phyloP scores from a whole-genome alignment of 306 rosid genomes.

The Prosopis cineraria region DNA sequence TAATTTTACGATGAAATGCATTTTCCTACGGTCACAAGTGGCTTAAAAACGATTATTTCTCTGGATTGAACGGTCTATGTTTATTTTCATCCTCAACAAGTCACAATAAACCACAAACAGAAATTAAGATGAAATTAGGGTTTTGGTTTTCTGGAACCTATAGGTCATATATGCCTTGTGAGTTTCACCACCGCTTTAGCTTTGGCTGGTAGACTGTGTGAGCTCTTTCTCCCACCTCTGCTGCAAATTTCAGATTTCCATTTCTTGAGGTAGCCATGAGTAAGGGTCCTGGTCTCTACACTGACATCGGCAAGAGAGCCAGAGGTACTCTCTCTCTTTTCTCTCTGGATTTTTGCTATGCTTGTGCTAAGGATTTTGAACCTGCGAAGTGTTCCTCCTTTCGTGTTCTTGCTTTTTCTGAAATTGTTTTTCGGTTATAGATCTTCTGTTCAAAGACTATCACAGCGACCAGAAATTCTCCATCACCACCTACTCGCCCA shows the following conservation, averaged over 20 bases:
- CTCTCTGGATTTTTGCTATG: not conserved
- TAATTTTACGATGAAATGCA: too few relatives aligned
- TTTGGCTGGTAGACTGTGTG: not conserved
- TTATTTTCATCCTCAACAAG: not conserved
- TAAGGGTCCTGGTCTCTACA: constrained; percentile 95
- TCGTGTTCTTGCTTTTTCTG: not conserved
- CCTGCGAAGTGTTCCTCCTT: not conserved
- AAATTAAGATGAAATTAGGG: constrained; percentile 46
- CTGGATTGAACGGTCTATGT: constrained; percentile 41
- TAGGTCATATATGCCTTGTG: not conserved
- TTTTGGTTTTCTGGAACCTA: too few relatives aligned
- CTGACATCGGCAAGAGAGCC: constrained; percentile 87
- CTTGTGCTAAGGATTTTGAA: not conserved
- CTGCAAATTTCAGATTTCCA: constrained; percentile 26
- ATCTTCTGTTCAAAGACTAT: constrained; percentile 89
- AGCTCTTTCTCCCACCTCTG: not conserved
- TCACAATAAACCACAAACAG: not conserved
- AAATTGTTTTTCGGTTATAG: not conserved
- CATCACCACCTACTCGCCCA: constrained; percentile 83
- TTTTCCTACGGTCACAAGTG: constrained; percentile 18
- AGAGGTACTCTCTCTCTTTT: constrained; percentile 54
- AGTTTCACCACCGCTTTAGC: constrained; percentile 19
- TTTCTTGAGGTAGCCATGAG: constrained; percentile 52
- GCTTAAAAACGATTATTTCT: not conserved
- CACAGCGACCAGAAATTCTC: constrained; percentile 92